Percentiles rank a stretch among this genome's conserved stretches.
Evolutionary conservation across 2,329 filamentous ascomycete genomes (phyloP).

Genomic region (Aspergillus awamori): DNA sequence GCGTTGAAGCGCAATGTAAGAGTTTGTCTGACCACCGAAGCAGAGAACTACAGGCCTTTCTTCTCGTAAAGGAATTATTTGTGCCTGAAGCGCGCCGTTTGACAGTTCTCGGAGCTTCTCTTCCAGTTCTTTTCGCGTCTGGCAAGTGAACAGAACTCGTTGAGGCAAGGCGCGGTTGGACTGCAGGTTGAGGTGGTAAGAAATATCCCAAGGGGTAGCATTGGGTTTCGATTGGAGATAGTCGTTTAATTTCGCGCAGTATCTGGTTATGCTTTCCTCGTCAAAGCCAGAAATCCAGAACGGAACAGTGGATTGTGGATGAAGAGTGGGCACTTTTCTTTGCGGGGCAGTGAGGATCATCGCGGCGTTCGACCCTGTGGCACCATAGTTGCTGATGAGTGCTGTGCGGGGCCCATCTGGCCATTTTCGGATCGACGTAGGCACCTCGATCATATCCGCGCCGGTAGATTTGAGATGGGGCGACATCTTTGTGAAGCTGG

Average conservation of each 20-base stretch:
- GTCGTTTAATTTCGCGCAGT: background rate
- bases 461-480: conserved; percentile 19
- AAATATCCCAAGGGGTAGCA: background rate
- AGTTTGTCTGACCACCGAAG: conserved; percentile 46
- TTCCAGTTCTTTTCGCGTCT: conserved; percentile 1
- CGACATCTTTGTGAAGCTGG: conserved; percentile 30
- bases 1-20: conserved; percentile 30
- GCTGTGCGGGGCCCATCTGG: conserved; percentile 22
- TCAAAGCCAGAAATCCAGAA: conserved; percentile 10
- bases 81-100: background rate
- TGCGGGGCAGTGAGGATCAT: conserved; percentile 26
- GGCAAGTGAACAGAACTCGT: background rate
- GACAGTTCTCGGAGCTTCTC: background rate
- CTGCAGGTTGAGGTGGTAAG: conserved; percentile 10
- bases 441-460: conserved; percentile 18
- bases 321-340: conserved; percentile 14
- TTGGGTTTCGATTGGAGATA: background rate
- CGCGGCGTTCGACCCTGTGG: conserved; percentile 28
- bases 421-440: conserved; percentile 20
- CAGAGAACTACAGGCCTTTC: conserved; percentile 36
- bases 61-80: background rate
- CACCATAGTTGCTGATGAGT: conserved; percentile 32
- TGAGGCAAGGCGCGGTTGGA: background rate
- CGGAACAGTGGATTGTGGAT: conserved; percentile 14
- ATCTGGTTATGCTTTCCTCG: conserved; percentile 1